Percentiles rank a stretch among this genome's conserved stretches.
phyloP scores from a whole-genome alignment of 2,329 filamentous ascomycete species.

The Neopestalotiopsis rosae region DNA sequence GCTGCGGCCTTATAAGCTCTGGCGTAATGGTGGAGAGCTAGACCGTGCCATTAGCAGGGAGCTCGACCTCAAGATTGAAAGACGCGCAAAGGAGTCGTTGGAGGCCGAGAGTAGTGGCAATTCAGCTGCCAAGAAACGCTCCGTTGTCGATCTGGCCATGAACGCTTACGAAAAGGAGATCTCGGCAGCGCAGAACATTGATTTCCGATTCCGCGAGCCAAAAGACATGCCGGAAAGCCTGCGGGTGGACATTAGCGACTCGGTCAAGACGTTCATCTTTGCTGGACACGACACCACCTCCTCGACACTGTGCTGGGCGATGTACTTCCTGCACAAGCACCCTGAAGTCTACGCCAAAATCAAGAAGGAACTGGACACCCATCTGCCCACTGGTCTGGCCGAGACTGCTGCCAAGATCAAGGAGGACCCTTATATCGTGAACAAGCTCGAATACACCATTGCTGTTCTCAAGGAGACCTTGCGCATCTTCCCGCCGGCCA shows the following conservation, averaged over 20 bases:
- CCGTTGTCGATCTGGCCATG: constrained; percentile 11
- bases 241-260: constrained; percentile 3
- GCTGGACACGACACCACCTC: constrained; percentile 11
- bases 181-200: background rate
- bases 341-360: background rate
- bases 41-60: constrained; percentile 1
- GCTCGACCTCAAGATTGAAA: constrained; percentile 7
- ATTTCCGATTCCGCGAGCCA: background rate
- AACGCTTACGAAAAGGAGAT: constrained; percentile 13
- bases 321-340: constrained; percentile 5
- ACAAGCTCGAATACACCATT: constrained; percentile 12
- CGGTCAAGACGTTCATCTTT: constrained; percentile 16
- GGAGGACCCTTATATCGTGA: constrained; percentile 4
- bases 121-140: constrained; percentile 8
- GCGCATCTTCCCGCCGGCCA: background rate
- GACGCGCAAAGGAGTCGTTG: background rate
- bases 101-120: background rate
- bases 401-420: background rate
- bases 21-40: background rate
- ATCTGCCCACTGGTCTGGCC: background rate
- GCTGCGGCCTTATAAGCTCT: constrained; percentile 1
- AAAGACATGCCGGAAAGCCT: constrained; percentile 7
- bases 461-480: constrained; percentile 17
- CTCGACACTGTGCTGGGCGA: constrained; percentile 7
- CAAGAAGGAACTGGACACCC: background rate